These are phyloP conservation scores for Tolypocladium album DNA, from an alignment of 2,329 filamentous ascomycete genomes.

Conservation along the genomic window DNA sequence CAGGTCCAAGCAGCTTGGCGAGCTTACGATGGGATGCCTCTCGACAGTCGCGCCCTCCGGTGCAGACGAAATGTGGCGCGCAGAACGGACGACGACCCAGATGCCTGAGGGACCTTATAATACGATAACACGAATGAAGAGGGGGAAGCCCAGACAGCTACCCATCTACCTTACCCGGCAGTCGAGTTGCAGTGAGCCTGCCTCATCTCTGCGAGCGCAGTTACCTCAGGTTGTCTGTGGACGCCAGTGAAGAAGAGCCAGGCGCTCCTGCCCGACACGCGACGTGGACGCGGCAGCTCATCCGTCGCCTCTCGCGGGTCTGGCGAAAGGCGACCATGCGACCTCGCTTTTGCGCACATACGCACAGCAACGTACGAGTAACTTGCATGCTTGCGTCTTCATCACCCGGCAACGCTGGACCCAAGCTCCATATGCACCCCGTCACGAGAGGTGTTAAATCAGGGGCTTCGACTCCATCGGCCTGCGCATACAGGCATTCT, in stretches of 20 bases:
- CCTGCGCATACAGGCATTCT: not conserved
- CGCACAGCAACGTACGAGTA: not conserved
- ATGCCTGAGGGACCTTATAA: too few relatives aligned
- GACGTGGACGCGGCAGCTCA: not conserved
- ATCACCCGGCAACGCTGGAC: not conserved
- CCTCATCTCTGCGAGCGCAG: not conserved
- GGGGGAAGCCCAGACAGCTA: not conserved
- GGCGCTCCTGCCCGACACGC: not conserved
- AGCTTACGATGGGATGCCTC: not conserved
- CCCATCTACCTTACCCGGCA: not conserved
- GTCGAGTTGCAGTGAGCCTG: not conserved
- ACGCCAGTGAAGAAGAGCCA: not conserved
- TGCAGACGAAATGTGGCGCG: not conserved
- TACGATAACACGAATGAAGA: too few relatives aligned
- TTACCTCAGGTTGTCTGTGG: not conserved
- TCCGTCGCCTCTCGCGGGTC: not conserved
- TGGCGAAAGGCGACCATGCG: not conserved
- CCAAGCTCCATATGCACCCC: not conserved
- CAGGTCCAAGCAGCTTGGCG: not conserved
- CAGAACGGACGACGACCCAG: not conserved
- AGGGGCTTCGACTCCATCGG: not conserved
- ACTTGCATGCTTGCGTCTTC: not conserved
- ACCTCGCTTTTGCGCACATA: too few relatives aligned
- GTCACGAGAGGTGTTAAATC: not conserved
- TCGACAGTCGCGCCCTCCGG: too few relatives aligned